These are phyloP conservation scores for Boletellus ananas DNA, from an alignment of 768 basidiomycete species.

Conservation along the genomic window DNA sequence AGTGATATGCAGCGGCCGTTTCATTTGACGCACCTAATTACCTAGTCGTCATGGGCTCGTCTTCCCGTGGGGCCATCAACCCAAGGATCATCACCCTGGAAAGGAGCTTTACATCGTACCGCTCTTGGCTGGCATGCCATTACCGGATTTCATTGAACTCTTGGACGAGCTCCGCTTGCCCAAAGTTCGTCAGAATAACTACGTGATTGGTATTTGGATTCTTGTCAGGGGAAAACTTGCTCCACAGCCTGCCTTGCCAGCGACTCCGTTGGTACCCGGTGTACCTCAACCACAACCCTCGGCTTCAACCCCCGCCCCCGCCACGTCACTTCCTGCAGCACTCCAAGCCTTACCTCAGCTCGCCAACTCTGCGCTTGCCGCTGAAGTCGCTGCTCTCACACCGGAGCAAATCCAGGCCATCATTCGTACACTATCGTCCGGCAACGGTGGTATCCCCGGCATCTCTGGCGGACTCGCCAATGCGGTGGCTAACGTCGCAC, in stretches of 20 bases:
- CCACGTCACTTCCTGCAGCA: constrained; percentile 21
- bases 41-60: constrained; percentile 79
- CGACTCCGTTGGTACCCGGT: constrained; percentile 7
- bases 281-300: constrained; percentile 10
- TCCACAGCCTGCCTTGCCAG: constrained; percentile 34
- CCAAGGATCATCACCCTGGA: constrained; percentile 71
- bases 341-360: constrained; percentile 34
- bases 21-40: constrained; percentile 8
- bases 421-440: constrained; percentile 51
- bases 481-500: constrained; percentile 22
- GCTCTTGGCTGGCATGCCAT: constrained; percentile 54
- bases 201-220: constrained; percentile 82
- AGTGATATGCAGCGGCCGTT: constrained; percentile 7
- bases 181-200: constrained; percentile 55
- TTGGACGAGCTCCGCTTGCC: constrained; percentile 74
- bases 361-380: constrained; percentile 53
- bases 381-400: constrained; percentile 69
- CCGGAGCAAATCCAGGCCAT: constrained; percentile 74
- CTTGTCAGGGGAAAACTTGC: constrained; percentile 74
- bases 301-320: constrained; percentile 10
- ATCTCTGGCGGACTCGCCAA: constrained; percentile 29
- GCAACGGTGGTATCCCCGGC: constrained; percentile 33
- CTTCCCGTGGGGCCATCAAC: constrained; percentile 79
- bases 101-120: constrained; percentile 88
- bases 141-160: constrained; percentile 85